phyloP scores from a whole-genome alignment of 345 rosid genomes.

The Combretum micranthum region DNA sequence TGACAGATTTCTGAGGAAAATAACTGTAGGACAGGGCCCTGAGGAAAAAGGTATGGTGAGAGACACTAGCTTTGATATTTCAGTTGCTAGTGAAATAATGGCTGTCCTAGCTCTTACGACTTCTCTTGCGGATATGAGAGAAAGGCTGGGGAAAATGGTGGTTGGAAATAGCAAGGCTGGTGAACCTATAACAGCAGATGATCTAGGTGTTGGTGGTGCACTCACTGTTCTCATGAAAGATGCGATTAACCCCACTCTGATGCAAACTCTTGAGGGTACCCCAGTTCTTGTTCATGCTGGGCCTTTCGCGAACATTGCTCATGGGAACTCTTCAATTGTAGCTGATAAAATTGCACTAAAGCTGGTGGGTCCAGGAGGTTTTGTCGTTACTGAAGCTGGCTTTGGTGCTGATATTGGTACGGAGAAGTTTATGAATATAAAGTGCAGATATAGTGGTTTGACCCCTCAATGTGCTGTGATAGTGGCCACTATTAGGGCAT shows the following conservation, averaged over 20 bases:
- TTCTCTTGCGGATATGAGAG: conserved; percentile 94
- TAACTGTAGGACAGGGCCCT: conserved; percentile 86
- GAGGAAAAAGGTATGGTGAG: conserved; percentile 97
- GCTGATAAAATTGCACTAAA: conserved; percentile 97
- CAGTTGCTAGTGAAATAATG: conserved; percentile 99
- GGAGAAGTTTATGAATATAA: conserved; percentile 96
- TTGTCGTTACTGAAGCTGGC: conserved; percentile 98
- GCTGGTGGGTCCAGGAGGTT: conserved; percentile 93
- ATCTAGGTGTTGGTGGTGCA: conserved; percentile 98
- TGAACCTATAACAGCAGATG: conserved; percentile 93
- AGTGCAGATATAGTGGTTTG: conserved; percentile 83
- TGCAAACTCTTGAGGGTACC: conserved; percentile 99
- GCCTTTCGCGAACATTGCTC: conserved; percentile 98
- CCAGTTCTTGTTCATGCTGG: conserved; percentile 99
- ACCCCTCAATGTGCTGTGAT: conserved; percentile 92
- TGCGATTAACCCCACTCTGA: conserved; percentile 89
- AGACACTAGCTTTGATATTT: conserved; percentile 93
- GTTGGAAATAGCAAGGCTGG: conserved; percentile 92
- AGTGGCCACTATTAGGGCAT: conserved; percentile 94
- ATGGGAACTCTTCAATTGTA: conserved; percentile 93
- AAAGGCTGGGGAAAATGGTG: conserved; percentile 96
- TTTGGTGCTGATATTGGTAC: conserved; percentile 97
- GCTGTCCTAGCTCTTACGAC: conserved; percentile 97
- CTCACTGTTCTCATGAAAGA: conserved; percentile 96
- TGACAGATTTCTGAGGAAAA: conserved; percentile 91